Base-by-base conservation (phyloP, 345 rosid genomes). In the Boechera stricta region DNA sequence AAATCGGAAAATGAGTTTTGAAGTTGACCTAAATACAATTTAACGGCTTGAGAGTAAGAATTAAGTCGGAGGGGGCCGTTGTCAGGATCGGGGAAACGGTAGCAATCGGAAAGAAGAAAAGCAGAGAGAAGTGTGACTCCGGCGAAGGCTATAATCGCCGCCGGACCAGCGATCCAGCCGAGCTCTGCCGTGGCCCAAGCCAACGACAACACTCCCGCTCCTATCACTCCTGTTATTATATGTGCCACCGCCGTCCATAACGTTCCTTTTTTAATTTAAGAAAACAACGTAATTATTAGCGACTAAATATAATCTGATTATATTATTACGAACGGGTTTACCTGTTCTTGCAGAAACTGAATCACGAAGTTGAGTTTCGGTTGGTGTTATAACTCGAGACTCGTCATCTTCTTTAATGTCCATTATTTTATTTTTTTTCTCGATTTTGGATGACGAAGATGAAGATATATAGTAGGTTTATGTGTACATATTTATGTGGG, bases 141-240 rank as follows among this genome's bases (percentile, higher is more conserved):
- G 0, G 96, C 89, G 45, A 92, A 90, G 65, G 36, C 63, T 33
- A 87, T 0, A 49, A 88, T 62, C 63, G 74, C 57, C 5, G 77
- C 7, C 8, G 97, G 96, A 55, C 93, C 96, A 8, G 84, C 91
- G 45, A 90, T 68, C 96, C 97, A 90, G 3, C 96, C 96, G 0
- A 90, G 86, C 69, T 87, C 87, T 5, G 93, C 87, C 13, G 74
- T 75, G 67, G 91, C 82, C 96, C 96, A 92, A 8, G 94, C 90
- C 6, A 92, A 85, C 0, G 97, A 92, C 51, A 90, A 74, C 28
- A 92, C 94, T 65, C 96, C 97, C 7, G 96, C 89, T 41, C 96
- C 96, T 24, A 90, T 86, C 73, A 92, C 94, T 62, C 91, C 94
- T 4, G 96, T 85, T 73, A 92, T 90, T 31, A 88, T 79, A 73